phyloP scores from a whole-genome alignment of 768 basidiomycete genomes.

The Tulasnella sp. region DNA sequence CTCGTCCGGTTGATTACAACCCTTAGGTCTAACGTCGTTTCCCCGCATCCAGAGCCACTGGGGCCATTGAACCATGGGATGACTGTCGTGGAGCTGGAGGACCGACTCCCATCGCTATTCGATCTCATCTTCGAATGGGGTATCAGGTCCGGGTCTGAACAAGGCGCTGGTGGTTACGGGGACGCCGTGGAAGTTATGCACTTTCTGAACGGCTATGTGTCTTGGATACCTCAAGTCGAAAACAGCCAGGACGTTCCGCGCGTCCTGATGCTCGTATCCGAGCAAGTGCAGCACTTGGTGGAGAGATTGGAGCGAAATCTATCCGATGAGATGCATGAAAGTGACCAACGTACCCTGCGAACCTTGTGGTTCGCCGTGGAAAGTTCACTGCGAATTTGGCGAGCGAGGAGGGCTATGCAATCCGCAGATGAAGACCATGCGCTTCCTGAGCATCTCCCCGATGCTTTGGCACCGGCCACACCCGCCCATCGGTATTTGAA shows the following conservation, averaged over 20 bases:
- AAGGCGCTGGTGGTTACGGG: not conserved
- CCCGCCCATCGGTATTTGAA: conserved; percentile 22
- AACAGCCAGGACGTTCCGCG: conserved; percentile 34
- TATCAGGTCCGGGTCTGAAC: not conserved
- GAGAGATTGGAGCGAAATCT: conserved; percentile 43
- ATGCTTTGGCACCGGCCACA: conserved; percentile 7
- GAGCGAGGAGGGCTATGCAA: conserved; percentile 30
- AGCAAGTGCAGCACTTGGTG: conserved; percentile 43
- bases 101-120: conserved; percentile 41
- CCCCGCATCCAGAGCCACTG: conserved; percentile 37
- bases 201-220: conserved; percentile 47
- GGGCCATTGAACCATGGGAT: conserved; percentile 41
- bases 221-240: conserved; percentile 42
- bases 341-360: conserved; percentile 37
- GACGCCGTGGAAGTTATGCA: conserved; percentile 37
- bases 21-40: conserved; percentile 37
- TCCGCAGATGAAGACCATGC: not conserved
- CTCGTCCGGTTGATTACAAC: conserved; percentile 55
- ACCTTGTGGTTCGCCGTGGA: conserved; percentile 66
- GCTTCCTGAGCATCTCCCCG: not conserved
- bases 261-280: conserved; percentile 41
- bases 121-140: conserved; percentile 48
- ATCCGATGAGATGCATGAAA: conserved; percentile 35
- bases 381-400: conserved; percentile 46
- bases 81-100: conserved; percentile 44